Conservation (phyloP, 495 filamentous ascomycete genomes). For the Podospora pseudopauciseta region DNA sequence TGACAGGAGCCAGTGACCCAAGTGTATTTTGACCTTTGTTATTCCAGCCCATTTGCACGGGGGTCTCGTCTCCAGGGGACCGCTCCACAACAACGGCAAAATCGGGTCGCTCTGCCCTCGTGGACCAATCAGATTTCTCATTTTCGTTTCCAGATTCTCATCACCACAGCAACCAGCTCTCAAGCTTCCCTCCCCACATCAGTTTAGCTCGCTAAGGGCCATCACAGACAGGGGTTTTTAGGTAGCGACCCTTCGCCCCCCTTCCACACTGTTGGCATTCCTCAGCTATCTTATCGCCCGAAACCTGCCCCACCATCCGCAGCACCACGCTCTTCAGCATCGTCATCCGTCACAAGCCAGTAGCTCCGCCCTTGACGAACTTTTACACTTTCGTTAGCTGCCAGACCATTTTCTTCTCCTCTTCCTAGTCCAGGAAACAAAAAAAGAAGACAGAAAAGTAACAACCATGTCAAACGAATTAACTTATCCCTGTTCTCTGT, state of each 20-base stretch:
- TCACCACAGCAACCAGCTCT: conserved; percentile 6
- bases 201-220: neutral
- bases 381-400: neutral
- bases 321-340: neutral
- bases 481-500: conserved; percentile 20
- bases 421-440: neutral
- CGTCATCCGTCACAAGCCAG: conserved; percentile 10
- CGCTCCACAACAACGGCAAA: conserved; percentile 10
- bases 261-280: neutral
- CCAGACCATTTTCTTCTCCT: neutral
- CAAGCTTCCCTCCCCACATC: conserved; percentile 1
- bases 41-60: conserved; percentile 5
- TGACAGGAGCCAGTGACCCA: neutral
- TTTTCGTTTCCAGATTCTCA: neutral
- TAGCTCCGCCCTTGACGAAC: conserved; percentile 11
- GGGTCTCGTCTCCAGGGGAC: conserved; percentile 9
- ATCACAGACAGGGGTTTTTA: neutral
- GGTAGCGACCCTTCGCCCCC: neutral
- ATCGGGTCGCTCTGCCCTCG: neutral
- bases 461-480: conserved; percentile 17
- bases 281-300: conserved; percentile 3
- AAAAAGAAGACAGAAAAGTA: neutral
- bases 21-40: conserved; percentile 18
- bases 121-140: neutral
- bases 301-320: conserved; percentile 7